These are phyloP conservation scores for Acanthamoeba rhysodes DNA, from an alignment of 208 protist genomes.

Conservation along the genomic window DNA sequence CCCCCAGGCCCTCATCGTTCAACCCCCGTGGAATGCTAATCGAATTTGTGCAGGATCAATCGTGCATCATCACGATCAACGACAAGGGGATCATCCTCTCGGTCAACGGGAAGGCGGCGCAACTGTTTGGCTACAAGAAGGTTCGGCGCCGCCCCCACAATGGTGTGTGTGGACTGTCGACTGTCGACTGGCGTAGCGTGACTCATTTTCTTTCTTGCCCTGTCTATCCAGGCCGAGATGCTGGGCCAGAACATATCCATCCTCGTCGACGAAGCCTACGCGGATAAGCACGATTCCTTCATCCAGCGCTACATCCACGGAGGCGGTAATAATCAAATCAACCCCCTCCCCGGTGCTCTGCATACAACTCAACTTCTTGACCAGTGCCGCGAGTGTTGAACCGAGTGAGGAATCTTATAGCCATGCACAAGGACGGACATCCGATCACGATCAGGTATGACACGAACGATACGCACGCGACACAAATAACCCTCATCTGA, in stretches of 20 bases:
- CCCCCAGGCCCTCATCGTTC: neutral
- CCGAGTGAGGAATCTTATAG: slow-evolving; percentile 51
- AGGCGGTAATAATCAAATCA: slow-evolving; percentile 10
- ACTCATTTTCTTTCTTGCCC: neutral
- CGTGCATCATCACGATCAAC: slow-evolving; percentile 57
- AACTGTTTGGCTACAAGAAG: slow-evolving; percentile 65
- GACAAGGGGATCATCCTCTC: slow-evolving; percentile 53
- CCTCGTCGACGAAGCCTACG: neutral
- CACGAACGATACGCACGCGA: neutral
- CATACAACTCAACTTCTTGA: neutral
- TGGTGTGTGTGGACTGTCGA: neutral
- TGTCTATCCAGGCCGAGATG: neutral
- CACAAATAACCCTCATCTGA: neutral
- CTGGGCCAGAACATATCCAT: slow-evolving; percentile 53
- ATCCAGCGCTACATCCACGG: slow-evolving; percentile 34
- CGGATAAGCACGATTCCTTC: slow-evolving; percentile 27
- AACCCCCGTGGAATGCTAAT: neutral
- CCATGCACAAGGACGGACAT: slow-evolving; percentile 60
- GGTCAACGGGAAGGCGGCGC: slow-evolving; percentile 24
- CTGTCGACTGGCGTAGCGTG: neutral
- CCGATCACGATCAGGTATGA: slow-evolving; percentile 57
- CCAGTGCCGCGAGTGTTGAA: slow-evolving; percentile 57
- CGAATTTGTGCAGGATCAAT: slow-evolving; percentile 71
- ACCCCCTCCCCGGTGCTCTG: neutral
- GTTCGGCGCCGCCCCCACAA: neutral